phyloP scores from a whole-genome alignment of 352 stramenopile species.

The Sclerospora graminicola region DNA sequence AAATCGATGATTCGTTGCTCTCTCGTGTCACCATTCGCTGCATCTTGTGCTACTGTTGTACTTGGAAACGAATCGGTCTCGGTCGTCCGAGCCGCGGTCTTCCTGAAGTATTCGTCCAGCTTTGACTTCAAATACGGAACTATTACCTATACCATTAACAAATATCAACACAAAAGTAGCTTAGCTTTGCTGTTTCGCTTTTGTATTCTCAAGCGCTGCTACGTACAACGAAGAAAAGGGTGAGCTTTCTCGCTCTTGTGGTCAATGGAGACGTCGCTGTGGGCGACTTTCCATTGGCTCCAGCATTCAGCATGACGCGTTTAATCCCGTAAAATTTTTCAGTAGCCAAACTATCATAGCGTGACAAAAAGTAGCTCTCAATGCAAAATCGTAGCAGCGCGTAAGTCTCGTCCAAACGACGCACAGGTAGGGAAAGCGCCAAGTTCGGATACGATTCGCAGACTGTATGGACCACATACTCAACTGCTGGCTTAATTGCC shows the following conservation, averaged over 20 bases:
- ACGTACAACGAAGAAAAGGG: conserved; percentile 50
- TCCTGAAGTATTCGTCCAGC: conserved; percentile 50
- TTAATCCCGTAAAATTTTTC: conserved; percentile 86
- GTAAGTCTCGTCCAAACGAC: conserved; percentile 72
- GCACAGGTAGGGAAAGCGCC: conserved; percentile 39
- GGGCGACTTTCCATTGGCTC: background rate
- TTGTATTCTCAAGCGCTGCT: no score
- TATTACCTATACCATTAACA: conserved; percentile 31
- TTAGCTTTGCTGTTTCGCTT: no score
- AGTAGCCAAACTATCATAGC: conserved; percentile 65
- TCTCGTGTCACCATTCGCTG: background rate
- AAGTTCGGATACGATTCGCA: conserved; percentile 68
- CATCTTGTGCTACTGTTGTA: background rate
- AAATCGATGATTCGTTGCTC: conserved; percentile 25
- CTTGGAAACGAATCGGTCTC: background rate
- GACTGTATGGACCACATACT: conserved; percentile 64
- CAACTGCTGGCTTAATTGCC: conserved; percentile 61
- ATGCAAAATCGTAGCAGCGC: conserved; percentile 45
- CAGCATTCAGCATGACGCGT: conserved; percentile 38
- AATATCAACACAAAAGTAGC: background rate
- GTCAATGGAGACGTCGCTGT: conserved; percentile 31
- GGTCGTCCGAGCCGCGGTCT: conserved; percentile 19
- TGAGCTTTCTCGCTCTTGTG: conserved; percentile 29
- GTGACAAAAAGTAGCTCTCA: conserved; percentile 64
- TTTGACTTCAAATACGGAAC: conserved; percentile 76